A percentile compares a stretch with the other conserved stretches of the same genome.
phyloP scores from a whole-genome alignment of 768 basidiomycete genomes.

The Leccinum rimulosum region DNA sequence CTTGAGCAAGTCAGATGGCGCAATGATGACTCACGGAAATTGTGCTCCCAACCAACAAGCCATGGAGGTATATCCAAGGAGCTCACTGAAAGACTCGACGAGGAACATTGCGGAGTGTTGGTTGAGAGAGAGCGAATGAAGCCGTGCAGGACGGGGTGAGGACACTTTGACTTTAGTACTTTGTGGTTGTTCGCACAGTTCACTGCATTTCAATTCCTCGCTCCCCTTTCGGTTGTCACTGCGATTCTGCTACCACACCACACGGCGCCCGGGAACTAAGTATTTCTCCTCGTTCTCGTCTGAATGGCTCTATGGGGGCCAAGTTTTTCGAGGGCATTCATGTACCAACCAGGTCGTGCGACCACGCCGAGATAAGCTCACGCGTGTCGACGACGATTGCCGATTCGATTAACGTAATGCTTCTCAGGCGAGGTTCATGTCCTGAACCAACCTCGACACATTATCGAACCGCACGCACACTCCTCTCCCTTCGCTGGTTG shows the following conservation, averaged over 20 bases:
- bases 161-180: too few species aligned
- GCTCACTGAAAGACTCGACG: constrained; percentile 47
- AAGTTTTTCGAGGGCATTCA: neutral
- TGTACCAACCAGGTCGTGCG: neutral
- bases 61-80: constrained; percentile 71
- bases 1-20: neutral
- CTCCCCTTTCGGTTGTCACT: constrained; percentile 1
- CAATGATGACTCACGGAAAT: constrained; percentile 64
- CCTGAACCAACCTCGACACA: constrained; percentile 40
- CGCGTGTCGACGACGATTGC: neutral
- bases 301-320: neutral
- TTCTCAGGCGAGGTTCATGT: neutral
- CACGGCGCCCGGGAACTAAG: neutral
- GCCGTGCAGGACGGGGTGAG: neutral
- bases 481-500: constrained; percentile 26
- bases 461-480: constrained; percentile 38
- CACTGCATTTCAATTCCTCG: neutral
- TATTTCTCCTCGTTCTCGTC: neutral
- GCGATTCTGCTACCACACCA: neutral
- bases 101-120: constrained; percentile 16
- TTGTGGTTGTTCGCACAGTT: constrained; percentile 8
- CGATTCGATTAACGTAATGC: neutral
- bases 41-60: constrained; percentile 84
- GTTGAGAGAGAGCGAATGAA: neutral
- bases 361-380: neutral